A percentile compares a stretch with the other conserved stretches of the same genome.
Conservation (phyloP, 2,329 filamentous ascomycete species). For the Aspergillus pseudonomiae region DNA sequence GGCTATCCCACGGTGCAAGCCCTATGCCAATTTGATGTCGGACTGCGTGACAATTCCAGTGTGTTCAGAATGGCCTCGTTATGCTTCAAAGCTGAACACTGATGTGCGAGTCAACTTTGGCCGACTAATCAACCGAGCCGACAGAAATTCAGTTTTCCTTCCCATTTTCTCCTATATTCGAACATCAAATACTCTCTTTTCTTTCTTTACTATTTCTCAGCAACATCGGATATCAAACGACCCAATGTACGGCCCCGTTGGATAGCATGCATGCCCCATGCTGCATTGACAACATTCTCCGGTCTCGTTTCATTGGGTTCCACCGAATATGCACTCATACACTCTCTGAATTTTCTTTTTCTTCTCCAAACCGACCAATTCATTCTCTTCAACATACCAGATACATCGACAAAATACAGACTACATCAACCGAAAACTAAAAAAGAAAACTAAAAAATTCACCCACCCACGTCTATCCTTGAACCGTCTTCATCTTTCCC, state of each 20-base stretch:
- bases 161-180: not conserved
- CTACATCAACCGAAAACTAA: slow-evolving; percentile 10
- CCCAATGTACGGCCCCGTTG: not conserved
- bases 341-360: slow-evolving; percentile 21
- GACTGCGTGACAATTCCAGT: not conserved
- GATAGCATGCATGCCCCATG: not conserved
- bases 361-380: slow-evolving; percentile 11
- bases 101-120: not conserved
- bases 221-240: slow-evolving; percentile 5
- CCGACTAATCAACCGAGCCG: not conserved
- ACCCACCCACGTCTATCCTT: slow-evolving; percentile 1
- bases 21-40: not conserved
- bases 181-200: slow-evolving; percentile 7
- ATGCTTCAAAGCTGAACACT: not conserved
- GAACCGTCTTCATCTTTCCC: slow-evolving; percentile 1
- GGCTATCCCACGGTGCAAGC: not conserved
- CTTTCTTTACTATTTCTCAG: not conserved
- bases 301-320: not conserved
- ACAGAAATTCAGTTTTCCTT: slow-evolving; percentile 8
- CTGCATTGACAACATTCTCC: not conserved
- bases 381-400: slow-evolving; percentile 5
- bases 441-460: slow-evolving; percentile 15
- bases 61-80: not conserved
- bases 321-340: not conserved
- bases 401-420: not conserved